Percentiles rank a stretch among this genome's conserved stretches.
Evolutionary conservation across 2,329 filamentous ascomycete species (phyloP).

Genomic region (Neonectria neomacrospora): DNA sequence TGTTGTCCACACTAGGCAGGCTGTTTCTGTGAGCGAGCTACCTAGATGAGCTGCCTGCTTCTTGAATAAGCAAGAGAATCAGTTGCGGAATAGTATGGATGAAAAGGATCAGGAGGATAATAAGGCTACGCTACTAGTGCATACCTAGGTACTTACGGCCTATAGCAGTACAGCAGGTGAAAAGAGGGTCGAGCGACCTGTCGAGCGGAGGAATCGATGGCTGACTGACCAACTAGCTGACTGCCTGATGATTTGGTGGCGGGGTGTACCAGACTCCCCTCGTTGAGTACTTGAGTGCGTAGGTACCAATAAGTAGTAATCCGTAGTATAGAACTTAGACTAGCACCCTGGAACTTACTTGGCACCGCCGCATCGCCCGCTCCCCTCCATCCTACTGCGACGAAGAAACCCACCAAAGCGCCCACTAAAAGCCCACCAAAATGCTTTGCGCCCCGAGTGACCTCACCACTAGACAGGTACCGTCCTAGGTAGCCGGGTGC

Average conservation of each 20-base stretch:
- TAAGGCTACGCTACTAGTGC: no score
- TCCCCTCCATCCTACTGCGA: neutral
- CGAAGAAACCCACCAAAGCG: neutral
- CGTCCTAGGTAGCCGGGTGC: neutral
- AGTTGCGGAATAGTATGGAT: neutral
- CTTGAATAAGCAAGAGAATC: no score
- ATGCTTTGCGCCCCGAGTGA: neutral
- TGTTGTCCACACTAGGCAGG: neutral
- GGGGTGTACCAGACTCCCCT: neutral
- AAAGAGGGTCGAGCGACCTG: neutral
- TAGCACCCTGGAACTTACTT: constrained; percentile 10
- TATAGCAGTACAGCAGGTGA: neutral
- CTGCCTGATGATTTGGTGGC: neutral
- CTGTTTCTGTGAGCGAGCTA: neutral
- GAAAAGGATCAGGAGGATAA: neutral
- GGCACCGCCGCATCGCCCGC: constrained; percentile 10
- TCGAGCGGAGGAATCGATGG: neutral
- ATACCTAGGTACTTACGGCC: no score
- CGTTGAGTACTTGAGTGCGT: no score
- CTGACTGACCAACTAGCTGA: neutral
- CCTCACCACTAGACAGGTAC: neutral
- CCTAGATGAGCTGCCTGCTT: no score
- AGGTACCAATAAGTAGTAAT: no score
- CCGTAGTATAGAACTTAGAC: no score
- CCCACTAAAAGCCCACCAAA: constrained; percentile 3